Evolutionary conservation across 2,329 filamentous ascomycete species (phyloP), one percentile per base, ranked within the genome.

Genomic region (Neofusicoccum cordaticola): DNA sequence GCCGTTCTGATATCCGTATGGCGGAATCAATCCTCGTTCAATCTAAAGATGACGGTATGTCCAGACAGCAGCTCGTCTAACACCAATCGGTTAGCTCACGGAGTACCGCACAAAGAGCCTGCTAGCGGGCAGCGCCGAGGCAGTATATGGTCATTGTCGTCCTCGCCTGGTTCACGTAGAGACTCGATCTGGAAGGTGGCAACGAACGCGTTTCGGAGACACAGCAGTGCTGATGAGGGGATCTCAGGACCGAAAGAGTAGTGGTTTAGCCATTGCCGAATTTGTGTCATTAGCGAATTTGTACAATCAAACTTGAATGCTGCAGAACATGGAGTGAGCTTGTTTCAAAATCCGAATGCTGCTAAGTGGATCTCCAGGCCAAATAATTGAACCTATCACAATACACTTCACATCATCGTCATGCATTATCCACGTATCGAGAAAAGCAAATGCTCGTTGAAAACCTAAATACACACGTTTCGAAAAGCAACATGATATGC

Each of bases 71-170:
- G 35, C 17, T 57, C 65, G 3, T 11, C 9, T 39, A 15, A 48
- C 50, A 45, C 35, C 34, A 12, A 35, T 9, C 58, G 45, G 2
- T 9, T 19, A 31, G 9, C 15, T 22, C n/a, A n/a, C 41, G 15
- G 3, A 15, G n/a, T 19, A 17, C 5, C 12, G n/a, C 15, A 22
- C 8, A 34, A 34, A 45, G 42, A 60, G 22, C 22, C 22, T 31
- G 13, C 35, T 9, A 27, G 12, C 19, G 45, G 13, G 3, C 65
- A 63, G n/a, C 63, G 68, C 27, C 53, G 67, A 13, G 68, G 67
- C 39, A 69, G 68, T 44, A 42, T 57, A 2, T 68, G 68, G 68
- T 69, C 67, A 15, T 15, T 62, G 27, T 62, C 45, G 12, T 68
- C 68, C 12, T 60, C 48, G 9, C 64, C 65, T 17, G 35, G 58